A percentile compares a stretch with the other conserved stretches of the same genome.
These are phyloP conservation scores for Rhododendron henanense DNA, from an alignment of 148 eudicot genomes.

Conservation along the genomic window DNA sequence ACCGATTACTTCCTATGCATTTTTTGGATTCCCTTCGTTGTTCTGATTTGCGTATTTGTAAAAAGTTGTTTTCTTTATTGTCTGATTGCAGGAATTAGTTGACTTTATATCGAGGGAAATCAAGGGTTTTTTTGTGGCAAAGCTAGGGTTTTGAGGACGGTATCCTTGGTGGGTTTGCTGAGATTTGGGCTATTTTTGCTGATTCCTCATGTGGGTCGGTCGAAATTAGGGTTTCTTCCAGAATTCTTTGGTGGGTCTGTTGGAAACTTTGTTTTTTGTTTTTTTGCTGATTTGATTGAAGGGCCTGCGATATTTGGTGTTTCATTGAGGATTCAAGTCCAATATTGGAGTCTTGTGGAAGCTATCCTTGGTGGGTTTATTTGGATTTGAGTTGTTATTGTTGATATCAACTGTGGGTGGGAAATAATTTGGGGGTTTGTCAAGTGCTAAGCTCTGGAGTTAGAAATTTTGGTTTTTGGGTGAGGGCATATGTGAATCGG, in stretches of 20 bases:
- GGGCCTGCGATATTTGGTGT: neutral
- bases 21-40: neutral
- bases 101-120: neutral
- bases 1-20: neutral
- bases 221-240: neutral
- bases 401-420: neutral
- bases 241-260: conserved; percentile 4
- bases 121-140: conserved; percentile 6
- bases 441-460: neutral
- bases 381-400: conserved; percentile 2
- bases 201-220: conserved; percentile 1
- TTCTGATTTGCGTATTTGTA: neutral
- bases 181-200: neutral
- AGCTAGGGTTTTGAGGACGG: conserved; percentile 18
- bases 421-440: conserved; percentile 7
- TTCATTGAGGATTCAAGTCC: neutral
- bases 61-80: neutral
- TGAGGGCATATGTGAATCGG: conserved; percentile 3
- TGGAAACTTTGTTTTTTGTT: neutral
- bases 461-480: neutral
- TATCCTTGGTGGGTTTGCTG: neutral
- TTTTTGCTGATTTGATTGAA: neutral
- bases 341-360: neutral
- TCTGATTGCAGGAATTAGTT: conserved; percentile 16
- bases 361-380: neutral